Evolutionary conservation across 306 rosid species (phyloP).

Genomic region (Trichosanthes cucumerina): DNA sequence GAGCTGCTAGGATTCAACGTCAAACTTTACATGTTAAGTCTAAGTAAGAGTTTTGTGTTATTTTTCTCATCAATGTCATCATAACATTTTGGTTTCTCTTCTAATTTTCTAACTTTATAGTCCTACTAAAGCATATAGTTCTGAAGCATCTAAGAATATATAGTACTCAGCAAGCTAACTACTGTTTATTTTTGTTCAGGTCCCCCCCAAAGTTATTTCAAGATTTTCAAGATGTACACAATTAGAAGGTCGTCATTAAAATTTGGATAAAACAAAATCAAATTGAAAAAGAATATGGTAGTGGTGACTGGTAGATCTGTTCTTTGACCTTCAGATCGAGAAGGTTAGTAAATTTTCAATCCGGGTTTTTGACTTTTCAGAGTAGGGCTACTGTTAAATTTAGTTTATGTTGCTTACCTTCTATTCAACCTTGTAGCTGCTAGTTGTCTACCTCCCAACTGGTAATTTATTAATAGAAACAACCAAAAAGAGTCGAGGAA

Average conservation of each 20-base stretch:
- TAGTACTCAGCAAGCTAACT: not conserved
- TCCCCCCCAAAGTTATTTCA: not conserved
- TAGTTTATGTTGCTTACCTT: not conserved
- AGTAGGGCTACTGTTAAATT: not conserved
- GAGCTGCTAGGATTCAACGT: not conserved
- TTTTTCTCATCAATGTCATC: not conserved
- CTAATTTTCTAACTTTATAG: not conserved
- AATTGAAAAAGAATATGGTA: not conserved
- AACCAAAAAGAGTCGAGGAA: not conserved
- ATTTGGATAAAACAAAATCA: not conserved
- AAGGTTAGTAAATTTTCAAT: not conserved
- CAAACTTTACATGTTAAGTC: not conserved
- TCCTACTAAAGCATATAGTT: not conserved
- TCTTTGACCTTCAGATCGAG: not conserved
- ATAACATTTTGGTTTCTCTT: not conserved
- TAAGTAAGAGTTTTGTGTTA: not conserved
- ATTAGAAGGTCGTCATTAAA: not conserved
- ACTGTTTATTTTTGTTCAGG: not conserved
- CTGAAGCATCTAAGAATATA: not conserved
- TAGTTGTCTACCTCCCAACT: not conserved
- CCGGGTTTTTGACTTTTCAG: not conserved
- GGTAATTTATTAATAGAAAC: not conserved
- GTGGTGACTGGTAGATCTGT: not conserved
- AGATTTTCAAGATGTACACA: not conserved
- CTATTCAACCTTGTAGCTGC: not conserved